Percentiles rank a stretch among this genome's conserved stretches.
phyloP scores from a whole-genome alignment of 106 monocot genomes.

The Acorus calamus region DNA sequence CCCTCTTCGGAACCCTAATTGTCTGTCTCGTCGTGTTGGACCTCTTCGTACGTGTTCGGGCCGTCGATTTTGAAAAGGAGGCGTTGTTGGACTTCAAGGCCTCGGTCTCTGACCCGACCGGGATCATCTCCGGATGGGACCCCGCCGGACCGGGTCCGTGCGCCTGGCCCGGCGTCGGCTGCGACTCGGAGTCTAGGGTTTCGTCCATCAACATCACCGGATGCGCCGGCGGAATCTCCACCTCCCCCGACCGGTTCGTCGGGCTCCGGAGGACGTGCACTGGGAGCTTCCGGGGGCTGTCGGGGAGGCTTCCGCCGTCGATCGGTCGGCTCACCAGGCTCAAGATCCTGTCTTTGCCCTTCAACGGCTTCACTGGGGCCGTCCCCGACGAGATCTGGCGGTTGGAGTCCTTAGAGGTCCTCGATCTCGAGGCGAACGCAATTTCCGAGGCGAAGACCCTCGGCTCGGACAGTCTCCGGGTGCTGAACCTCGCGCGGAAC shows the following conservation, averaged over 20 bases:
- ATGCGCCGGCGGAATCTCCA: background rate
- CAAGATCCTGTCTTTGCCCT: constrained; percentile 28
- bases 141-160: constrained; percentile 20
- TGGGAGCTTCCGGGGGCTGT: constrained; percentile 17
- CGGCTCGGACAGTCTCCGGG: constrained; percentile 5
- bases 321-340: constrained; percentile 22
- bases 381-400: constrained; percentile 39
- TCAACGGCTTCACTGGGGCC: constrained; percentile 27
- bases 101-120: constrained; percentile 37
- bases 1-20: background rate
- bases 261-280: constrained; percentile 10
- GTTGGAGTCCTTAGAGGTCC: constrained; percentile 22
- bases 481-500: constrained; percentile 33
- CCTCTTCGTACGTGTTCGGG: background rate
- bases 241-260: constrained; percentile 15
- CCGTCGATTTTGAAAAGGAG: constrained; percentile 6
- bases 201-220: constrained; percentile 30
- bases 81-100: constrained; percentile 45
- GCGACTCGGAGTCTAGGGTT: constrained; percentile 27
- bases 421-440: constrained; percentile 36
- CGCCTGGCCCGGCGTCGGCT: constrained; percentile 39
- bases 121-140: constrained; percentile 29
- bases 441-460: constrained; percentile 8
- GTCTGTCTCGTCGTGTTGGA: constrained; percentile 5
- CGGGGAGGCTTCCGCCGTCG: constrained; percentile 20